Evolutionary conservation across 1,284 basidiomycete genomes (phyloP), one percentile per base, ranked within the genome.

Genomic region (Sporisorium scitamineum): DNA sequence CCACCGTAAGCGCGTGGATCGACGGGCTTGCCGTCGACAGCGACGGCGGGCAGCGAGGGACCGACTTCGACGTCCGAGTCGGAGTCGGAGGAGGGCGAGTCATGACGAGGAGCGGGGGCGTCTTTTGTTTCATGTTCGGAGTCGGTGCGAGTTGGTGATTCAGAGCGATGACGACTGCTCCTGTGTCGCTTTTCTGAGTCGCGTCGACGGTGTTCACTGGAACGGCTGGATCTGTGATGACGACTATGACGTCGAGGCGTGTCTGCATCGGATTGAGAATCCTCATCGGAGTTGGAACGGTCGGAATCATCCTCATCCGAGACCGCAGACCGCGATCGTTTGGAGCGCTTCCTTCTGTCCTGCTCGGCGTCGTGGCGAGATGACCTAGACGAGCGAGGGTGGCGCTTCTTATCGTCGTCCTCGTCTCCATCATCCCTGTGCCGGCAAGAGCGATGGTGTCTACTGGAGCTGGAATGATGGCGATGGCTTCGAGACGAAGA

Each of bases 1-100:
- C 93, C 90, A 69, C 94, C 93, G 84, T 94, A 89, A 4, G 68
- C 68, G 41, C 70, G 64, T 7, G 63, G 67, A 42, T 73, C 64
- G 39, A 76, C 55, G 9, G 58, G 54, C 22, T 71, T 74, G 27
- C 62, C 68, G 26, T 79, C 70, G 10, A 52, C 31, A 0, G 66
- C 42, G 10, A 54, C 32, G 14, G 39, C 41, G 22, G 76, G 76
- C 6, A 80, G 71, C 20, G 54, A 13, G 7, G 73, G 75, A 5
- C 70, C 66, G 5, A 73, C 61, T 58, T 73, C 58, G 32, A 59
- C 56, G 45, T 61, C 54, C 2, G 66, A 68, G n/a, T 47, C 48
- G 16, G 59, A 31, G 0, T 37, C 48, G 18, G 59, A 39, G 5
- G 57, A 45, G 24, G 20, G 2, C 9, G 56, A 50, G 47, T 39